Base-by-base conservation (phyloP, 306 rosid genomes). In the Sophora flavescens region DNA sequence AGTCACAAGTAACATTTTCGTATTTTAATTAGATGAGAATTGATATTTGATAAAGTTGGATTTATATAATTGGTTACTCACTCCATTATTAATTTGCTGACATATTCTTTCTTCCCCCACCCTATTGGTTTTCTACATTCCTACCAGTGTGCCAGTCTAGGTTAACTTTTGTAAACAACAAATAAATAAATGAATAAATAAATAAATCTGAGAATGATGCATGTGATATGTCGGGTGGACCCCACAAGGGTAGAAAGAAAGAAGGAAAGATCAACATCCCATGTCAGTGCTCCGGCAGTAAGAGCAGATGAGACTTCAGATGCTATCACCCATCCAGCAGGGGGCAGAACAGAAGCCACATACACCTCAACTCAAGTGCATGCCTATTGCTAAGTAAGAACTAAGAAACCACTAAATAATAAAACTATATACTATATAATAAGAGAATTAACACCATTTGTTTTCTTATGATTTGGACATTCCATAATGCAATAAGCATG, bases 141-240 rank as follows among this genome's bases (percentile, higher is more conserved):
- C 70, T 56, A 57, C 70, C 0, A 5, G 32, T 18, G 56, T 63
- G 30, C 8, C 52, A 62, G 38, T 48, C 38, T 62, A 48, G 52
- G 51, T 62, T 75, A 48, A 64, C 36, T 35, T 22, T 22, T 18
- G 32, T 26, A 57, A 54, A 71, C 8, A 14, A 5, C 8, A 28
- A 58, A 51, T 1, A 18, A 44, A 68, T 61, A 33, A 58, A 51
- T 1, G 13, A 44, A 68, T 61, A 33, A 11, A 62, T n/a, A 22
- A 22, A 11, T 52, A 57, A 80, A 66, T 41, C 15, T 51, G 83
- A 52, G 44, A 51, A 85, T 63, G 8, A 26, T 74, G 84, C 82
- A 83, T 81, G 89, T 78, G 85, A n/a, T 48, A 76, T 85, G 91
- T 81, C 83, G 85, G 89, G 84, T 59, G 89, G 86, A 60, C 77